Evolutionary conservation across 805 yeast genomes (phyloP), one percentile per base, ranked within the genome.

Genomic region (Isabelozyma heimii): DNA sequence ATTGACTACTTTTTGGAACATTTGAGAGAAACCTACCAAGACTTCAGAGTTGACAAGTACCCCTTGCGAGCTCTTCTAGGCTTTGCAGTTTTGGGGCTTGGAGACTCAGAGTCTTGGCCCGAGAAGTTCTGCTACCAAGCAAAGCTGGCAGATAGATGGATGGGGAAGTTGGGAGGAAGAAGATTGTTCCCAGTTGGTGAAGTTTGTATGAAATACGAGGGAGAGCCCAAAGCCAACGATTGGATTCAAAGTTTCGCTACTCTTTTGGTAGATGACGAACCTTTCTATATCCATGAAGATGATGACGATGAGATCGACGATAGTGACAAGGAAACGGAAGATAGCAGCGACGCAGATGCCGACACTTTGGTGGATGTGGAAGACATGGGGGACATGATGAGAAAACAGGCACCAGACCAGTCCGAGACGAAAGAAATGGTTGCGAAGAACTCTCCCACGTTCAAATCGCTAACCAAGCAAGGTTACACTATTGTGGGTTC

Each of bases 401-500:
- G 67, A 54, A 70, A 61, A 71, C 59, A 66, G 13, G 67, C 47
- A 8, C 15, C 44, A 15, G 46, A 54, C 9, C 17, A 43, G 20
- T 27, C 48, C 1, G 64, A 64, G 41, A 55, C 65, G 13, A 91
- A 91, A 63, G 82, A 89, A 65, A 91, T 91, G 97, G 96, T 91
- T 42, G 89, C 96, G 3, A 80, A 85, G 55, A 84, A 87, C 54
- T 88, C 96, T 0, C 97, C 97, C 26, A 91, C 97, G 0, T 91
- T 74, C 66, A 88, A 87, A 52, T 84, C 94, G 7, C 74, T 91
- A 47, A 91, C 97, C 0, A 91, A 91, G 59, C 97, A 91, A 69
- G 97, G 97, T 0, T 91, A 91, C 59, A 87, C 95, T 0, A 83
- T 91, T 52, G 96, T 91, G 39, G 97, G 97, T 4, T 84, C 95